Evolutionary conservation across 352 stramenopile genomes (phyloP), one percentile per base, ranked within the genome.

Genomic region (Globisporangium nagaii): DNA sequence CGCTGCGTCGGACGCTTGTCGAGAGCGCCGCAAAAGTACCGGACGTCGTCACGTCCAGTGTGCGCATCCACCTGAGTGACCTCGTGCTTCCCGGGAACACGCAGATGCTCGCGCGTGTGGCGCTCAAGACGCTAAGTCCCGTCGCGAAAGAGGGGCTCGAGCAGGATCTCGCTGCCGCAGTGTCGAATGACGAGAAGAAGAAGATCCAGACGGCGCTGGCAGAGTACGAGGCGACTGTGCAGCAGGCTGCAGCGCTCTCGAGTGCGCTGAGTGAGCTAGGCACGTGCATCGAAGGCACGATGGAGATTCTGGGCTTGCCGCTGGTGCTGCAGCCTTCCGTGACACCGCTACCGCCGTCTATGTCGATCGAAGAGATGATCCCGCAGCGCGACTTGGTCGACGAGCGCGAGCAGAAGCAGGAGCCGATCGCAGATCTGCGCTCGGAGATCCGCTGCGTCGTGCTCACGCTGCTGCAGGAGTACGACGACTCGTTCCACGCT

Each of bases 131-230:
- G 10, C 56, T 85, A 15, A 31, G 15, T 31, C 66, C 72, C 2
- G 35, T 84, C 22, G 50, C 76, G 13, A 68, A 68, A 32, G 70
- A 81, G 24, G 39, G 62, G 8, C 37, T 91, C 2, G 83, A 93
- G 56, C 74, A 88, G 42, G 75, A 86, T 30, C 49, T 91, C 2
- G 66, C 71, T 19, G 48, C n/a, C 39, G 62, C 75, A 1, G 32
- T 65, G 15, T 72, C 74, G 10, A 78, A 71, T 35, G 83, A 93
- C 20, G 83, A 93, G 20, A 93, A 89, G 62, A 93, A 88, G 63
- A 80, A 78, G 35, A 48, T 84, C 3, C 83, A 91, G 37, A 53
- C 64, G 20, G 63, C 78, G 15, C 27, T 93, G 28, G 73, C 60
- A 40, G 83, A 93, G 19, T 91, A 87, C 56, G 79, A 92, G 15